Evolutionary conservation across 2,329 filamentous ascomycete genomes (phyloP).

Genomic region (Pestalotiopsis sp.): DNA sequence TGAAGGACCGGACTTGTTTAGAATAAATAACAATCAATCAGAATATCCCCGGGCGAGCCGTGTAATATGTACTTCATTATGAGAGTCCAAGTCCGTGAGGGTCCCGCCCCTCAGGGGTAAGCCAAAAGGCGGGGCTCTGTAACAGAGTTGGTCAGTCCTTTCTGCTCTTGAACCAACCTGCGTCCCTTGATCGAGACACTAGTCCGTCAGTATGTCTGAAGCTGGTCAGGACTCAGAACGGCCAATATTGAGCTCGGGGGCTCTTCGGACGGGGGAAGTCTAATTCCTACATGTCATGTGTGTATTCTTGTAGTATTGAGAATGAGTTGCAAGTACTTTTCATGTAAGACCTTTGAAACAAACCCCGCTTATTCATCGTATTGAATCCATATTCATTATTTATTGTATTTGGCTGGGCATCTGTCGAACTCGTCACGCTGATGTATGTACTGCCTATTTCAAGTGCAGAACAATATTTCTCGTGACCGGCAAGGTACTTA

Average conservation of each 20-base stretch:
- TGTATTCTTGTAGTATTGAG: too few relatives aligned
- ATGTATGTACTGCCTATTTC: too few relatives aligned
- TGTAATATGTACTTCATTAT: background rate
- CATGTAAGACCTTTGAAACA: too few relatives aligned
- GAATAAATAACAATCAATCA: background rate
- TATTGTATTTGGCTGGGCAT: too few relatives aligned
- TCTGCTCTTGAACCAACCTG: background rate
- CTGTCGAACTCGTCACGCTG: too few relatives aligned
- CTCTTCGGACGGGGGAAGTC: background rate
- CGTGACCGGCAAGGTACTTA: too few relatives aligned
- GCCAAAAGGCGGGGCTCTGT: background rate
- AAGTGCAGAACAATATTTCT: too few relatives aligned
- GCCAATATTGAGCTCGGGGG: background rate
- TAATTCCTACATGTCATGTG: background rate
- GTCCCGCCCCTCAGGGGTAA: background rate
- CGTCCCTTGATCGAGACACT: background rate
- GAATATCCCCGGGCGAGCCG: background rate
- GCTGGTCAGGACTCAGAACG: background rate
- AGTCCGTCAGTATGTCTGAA: background rate
- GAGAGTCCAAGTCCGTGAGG: background rate
- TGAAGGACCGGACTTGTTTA: background rate
- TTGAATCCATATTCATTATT: too few relatives aligned
- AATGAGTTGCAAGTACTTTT: too few relatives aligned
- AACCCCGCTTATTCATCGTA: too few relatives aligned
- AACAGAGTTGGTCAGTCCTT: background rate